A percentile compares a stretch with the other conserved stretches of the same genome.
Evolutionary conservation across 495 filamentous ascomycete genomes (phyloP).

Genomic region (Penicillium taxi): DNA sequence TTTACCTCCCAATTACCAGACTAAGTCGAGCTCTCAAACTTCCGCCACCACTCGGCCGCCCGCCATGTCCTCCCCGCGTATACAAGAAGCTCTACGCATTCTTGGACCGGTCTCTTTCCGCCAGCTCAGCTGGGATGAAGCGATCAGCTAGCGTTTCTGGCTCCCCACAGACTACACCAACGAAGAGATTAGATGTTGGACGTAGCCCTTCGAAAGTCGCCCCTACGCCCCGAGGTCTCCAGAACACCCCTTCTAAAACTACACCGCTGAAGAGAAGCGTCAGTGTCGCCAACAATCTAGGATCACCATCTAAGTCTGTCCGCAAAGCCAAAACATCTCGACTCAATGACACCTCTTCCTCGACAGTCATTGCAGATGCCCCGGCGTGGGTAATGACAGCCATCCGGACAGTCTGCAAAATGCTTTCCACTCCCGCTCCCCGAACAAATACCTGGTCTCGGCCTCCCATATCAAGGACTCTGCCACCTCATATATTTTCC

Average conservation of each 20-base stretch:
- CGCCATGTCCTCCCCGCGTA: slow-evolving; percentile 72
- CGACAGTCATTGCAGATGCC: slow-evolving; percentile 38
- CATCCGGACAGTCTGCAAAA: slow-evolving; percentile 58
- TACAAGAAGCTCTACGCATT: slow-evolving; percentile 81
- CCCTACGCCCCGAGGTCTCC: slow-evolving; percentile 27
- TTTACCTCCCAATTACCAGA: slow-evolving; percentile 29
- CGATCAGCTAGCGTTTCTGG: slow-evolving; percentile 23
- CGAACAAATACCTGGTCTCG: slow-evolving; percentile 39
- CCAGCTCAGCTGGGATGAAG: slow-evolving; percentile 24
- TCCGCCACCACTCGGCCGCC: slow-evolving; percentile 67
- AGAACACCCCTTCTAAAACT: slow-evolving; percentile 37
- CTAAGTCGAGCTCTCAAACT: slow-evolving; percentile 78
- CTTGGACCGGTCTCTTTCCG: slow-evolving; percentile 62
- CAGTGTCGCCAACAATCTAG: slow-evolving; percentile 13
- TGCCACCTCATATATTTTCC: slow-evolving; percentile 56
- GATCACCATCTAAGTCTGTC: slow-evolving; percentile 18
- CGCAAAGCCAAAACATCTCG: slow-evolving; percentile 12
- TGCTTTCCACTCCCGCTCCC: slow-evolving; percentile 46
- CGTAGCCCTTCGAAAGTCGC: slow-evolving; percentile 28
- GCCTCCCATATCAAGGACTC: slow-evolving; percentile 36
- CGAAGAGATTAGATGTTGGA: slow-evolving; percentile 18
- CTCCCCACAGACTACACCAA: slow-evolving; percentile 29
- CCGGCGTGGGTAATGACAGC: slow-evolving; percentile 61
- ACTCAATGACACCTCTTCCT: slow-evolving; percentile 16
- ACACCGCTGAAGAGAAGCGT: slow-evolving; percentile 32